Evolutionary conservation across 2,329 filamentous ascomycete species (phyloP).

Genomic region (Fonsecaea pugnacius): DNA sequence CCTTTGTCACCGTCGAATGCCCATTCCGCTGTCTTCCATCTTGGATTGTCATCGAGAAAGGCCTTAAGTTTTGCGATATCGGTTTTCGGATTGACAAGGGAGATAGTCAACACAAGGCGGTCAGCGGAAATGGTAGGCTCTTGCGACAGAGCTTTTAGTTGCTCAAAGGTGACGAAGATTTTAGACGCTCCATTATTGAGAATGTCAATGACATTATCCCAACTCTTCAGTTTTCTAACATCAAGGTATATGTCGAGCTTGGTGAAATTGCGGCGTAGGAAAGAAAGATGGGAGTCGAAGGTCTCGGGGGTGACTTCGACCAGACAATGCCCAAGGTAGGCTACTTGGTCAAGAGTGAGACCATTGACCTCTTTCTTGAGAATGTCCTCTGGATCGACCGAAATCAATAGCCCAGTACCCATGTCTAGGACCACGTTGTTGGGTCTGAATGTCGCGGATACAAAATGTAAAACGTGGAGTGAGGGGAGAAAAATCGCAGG

Average conservation of each 20-base stretch:
- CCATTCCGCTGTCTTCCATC: constrained; percentile 38
- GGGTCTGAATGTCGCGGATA: not conserved
- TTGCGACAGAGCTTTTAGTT: constrained; percentile 62
- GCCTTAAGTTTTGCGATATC: constrained; percentile 47
- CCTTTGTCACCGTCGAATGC: constrained; percentile 39
- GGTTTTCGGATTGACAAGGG: constrained; percentile 42
- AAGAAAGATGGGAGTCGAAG: constrained; percentile 53
- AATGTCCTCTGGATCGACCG: constrained; percentile 32
- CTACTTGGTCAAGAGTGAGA: constrained; percentile 58
- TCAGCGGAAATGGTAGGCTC: constrained; percentile 58
- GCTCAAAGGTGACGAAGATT: constrained; percentile 76
- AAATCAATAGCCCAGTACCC: constrained; percentile 33
- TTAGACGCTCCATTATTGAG: constrained; percentile 84
- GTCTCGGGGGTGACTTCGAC: constrained; percentile 56
- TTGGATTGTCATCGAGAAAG: constrained; percentile 45
- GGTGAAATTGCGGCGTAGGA: constrained; percentile 62
- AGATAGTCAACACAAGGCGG: constrained; percentile 61
- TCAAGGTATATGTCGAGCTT: constrained; percentile 72
- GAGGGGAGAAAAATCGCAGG: constrained; percentile 4
- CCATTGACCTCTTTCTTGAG: constrained; percentile 47
- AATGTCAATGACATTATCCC: constrained; percentile 75
- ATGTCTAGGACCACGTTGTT: constrained; percentile 12
- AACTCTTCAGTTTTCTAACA: constrained; percentile 68
- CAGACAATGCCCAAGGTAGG: constrained; percentile 64
- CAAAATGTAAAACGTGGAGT: not conserved